Evolutionary conservation across 805 yeast genomes (phyloP), one percentile per base, ranked within the genome.

Genomic region (Yarrowia sp.): DNA sequence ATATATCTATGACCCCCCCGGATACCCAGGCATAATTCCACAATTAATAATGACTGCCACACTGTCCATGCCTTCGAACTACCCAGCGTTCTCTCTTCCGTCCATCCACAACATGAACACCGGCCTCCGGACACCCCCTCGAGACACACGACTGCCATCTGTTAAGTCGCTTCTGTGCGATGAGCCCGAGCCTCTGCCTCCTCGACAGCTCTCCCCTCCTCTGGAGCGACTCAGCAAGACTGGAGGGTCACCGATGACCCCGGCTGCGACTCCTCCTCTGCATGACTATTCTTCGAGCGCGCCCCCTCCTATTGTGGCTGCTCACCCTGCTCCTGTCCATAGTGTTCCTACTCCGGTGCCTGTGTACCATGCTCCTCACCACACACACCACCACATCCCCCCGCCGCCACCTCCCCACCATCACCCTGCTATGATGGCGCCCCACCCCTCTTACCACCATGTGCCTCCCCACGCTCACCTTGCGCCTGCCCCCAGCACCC

Each of bases 91-190:
- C 32, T 51, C 58, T 1, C 58, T 51, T 10, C 58, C 58, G 12
- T 51, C 58, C 9, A 51, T 51, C 27, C 58, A 51, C 42, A 51
- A 35, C 58, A 35, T 51, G 58, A 32, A 51, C 58, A 51, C 42
- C 10, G 58, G 58, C 18, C 32, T 51, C 8, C 58, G 58, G 1
- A 51, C 58, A 6, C 58, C 58, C 3, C 58, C 58, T n/a, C 42
- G 42, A 33, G 58, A 51, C 14, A 35, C 58, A 18, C 58, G 58
- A 13, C 42, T 51, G 3, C 58, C 58, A n/a, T 51, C 58, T 3
- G 58, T 51, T 29, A 51, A 51, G 16, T 51, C 58, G 9, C 58
- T 51, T 1, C 32, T 51, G 6, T 51, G 58, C 19, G 58, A 51
- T 18, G 58, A 51, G 9, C 32, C 58, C 4, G 58, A 51, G 42